Evolutionary conservation across 164 flowering plant genomes (phyloP).

Genomic region (Aristolochia fimbriata): DNA sequence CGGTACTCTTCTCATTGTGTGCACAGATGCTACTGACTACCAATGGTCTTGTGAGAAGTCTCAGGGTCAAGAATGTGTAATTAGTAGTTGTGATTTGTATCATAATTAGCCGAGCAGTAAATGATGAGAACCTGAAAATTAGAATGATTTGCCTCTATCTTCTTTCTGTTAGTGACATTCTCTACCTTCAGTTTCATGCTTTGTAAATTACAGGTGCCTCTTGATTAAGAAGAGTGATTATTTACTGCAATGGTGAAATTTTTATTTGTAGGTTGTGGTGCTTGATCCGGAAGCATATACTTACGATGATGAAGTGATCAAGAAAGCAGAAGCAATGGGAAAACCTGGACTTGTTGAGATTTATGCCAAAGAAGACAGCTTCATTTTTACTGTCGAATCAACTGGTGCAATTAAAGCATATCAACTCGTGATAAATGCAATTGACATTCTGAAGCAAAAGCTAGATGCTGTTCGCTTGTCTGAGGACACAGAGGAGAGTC

Average conservation of each 20-base stretch:
- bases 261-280: constrained; percentile 49
- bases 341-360: constrained; percentile 90
- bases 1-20: too few species aligned
- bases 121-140: too few species aligned
- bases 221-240: not conserved
- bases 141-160: too few species aligned
- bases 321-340: constrained; percentile 93
- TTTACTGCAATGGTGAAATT: not conserved
- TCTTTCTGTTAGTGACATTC: too few species aligned
- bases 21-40: too few species aligned
- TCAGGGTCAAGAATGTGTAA: too few species aligned
- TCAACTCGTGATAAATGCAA: constrained; percentile 79
- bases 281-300: constrained; percentile 85
- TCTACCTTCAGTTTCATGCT: too few species aligned
- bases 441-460: constrained; percentile 78
- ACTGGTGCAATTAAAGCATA: constrained; percentile 93
- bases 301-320: constrained; percentile 89
- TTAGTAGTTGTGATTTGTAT: too few species aligned
- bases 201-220: not conserved
- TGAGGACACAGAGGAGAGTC: constrained; percentile 82
- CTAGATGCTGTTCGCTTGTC: constrained; percentile 89
- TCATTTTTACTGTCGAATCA: constrained; percentile 88
- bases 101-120: too few species aligned
- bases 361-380: constrained; percentile 76
- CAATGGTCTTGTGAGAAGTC: too few species aligned